phyloP scores from a whole-genome alignment of 768 basidiomycete genomes.

The Leccinum obscurum region DNA sequence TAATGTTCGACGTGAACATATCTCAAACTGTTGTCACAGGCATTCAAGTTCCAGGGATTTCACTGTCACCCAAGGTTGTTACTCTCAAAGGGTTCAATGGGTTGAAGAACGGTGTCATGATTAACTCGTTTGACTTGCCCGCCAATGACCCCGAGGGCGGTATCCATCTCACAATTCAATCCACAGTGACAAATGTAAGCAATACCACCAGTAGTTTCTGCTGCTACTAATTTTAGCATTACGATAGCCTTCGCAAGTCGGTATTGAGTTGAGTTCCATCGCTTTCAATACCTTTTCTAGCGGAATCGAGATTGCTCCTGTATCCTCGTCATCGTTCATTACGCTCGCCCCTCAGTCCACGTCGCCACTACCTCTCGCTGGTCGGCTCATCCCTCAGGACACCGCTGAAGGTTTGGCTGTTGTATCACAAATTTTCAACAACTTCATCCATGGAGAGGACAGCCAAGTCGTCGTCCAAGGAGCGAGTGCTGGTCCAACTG shows the following conservation, averaged over 20 bases:
- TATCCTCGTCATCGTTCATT: conserved; percentile 48
- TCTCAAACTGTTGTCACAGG: conserved; percentile 35
- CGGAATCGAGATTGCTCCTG: conserved; percentile 58
- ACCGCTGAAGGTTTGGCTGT: conserved; percentile 50
- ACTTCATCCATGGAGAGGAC: conserved; percentile 66
- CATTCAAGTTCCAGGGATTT: conserved; percentile 57
- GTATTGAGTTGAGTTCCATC: conserved; percentile 60
- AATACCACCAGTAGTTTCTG: neutral
- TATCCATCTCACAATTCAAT: conserved; percentile 64
- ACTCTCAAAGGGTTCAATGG: conserved; percentile 72
- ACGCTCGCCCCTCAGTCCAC: conserved; percentile 55
- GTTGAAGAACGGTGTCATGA: conserved; percentile 58
- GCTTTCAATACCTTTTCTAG: conserved; percentile 60
- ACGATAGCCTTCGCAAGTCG: conserved; percentile 69
- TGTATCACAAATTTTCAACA: conserved; percentile 69
- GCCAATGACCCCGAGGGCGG: conserved; percentile 70
- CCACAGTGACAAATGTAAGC: conserved; percentile 58
- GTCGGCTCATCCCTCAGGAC: conserved; percentile 64
- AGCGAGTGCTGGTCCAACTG: conserved; percentile 53
- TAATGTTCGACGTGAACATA: neutral
- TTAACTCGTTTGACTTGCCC: conserved; percentile 69
- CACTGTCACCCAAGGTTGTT: conserved; percentile 55
- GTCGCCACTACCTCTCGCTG: conserved; percentile 52
- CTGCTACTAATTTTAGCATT: conserved; percentile 10
- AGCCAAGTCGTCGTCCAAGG: conserved; percentile 61